Evolutionary conservation across 225 moss, liverwort and hornwort genomes (phyloP), one percentile per base, ranked within the genome.

Genomic region (Lunularia cruciata): DNA sequence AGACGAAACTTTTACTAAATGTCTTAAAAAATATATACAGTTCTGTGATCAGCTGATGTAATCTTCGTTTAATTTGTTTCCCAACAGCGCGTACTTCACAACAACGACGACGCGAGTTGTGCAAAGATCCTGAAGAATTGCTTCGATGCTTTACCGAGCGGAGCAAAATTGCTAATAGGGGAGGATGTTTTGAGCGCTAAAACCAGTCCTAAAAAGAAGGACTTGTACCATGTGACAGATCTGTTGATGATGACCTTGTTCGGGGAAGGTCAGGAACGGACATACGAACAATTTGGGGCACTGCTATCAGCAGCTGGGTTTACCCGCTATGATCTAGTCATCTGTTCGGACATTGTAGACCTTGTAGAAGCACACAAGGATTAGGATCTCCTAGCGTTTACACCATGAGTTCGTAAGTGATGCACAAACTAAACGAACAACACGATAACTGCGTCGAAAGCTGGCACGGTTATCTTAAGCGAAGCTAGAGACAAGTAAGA

Each of bases 51-150:
- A 48, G 1, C 6, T 48, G 19, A 20, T 0, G 19, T 1, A 3
- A 6, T 6, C 48, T 48, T 48, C 18, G 15, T 3, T 18, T 47
- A 14, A 15, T 3, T 48, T 6, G 35, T 18, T 35, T 0, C 3
- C 18, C 0, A 23, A 36, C 81, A 84, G 78, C 70, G 68, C 9
- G 71, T 81, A n/a, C 54, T 81, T 8, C 81, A 84, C 64, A 15
- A 82, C 73, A 78, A 78, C 72, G 43, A 36, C 0, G 83, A 79
- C 14, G 73, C 73, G 22, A 76, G 71, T 1, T 58, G 68, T 68
- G 5, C 70, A n/a, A 58, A 45, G n/a, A 77, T 80, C 23, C 53
- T 80, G 48, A 67, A 52, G 33, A 76, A 68, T 22, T 73, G 72
- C 59, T 39, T 65, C 46, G 63, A 70, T 57, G 73, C 70, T 0